Evolutionary conservation across 495 filamentous ascomycete species (phyloP).

Genomic region (Talaromyces liani): DNA sequence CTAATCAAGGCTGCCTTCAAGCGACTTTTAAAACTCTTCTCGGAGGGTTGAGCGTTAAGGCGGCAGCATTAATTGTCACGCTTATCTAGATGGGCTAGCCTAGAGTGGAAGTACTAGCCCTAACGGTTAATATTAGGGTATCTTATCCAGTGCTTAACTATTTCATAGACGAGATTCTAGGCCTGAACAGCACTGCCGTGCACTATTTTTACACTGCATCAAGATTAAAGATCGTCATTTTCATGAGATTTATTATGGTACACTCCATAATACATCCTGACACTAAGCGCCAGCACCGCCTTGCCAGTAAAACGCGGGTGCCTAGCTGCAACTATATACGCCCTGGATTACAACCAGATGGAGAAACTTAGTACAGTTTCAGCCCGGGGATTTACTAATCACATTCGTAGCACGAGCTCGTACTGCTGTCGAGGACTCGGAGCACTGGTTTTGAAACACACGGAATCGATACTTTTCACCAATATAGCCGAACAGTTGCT

Average conservation of each 20-base stretch:
- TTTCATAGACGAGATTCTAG: background rate
- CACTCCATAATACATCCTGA: background rate
- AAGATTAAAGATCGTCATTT: background rate
- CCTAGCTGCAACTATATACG: background rate
- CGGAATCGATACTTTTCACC: conserved; percentile 17
- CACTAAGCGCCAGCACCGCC: background rate
- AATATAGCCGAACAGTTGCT: conserved; percentile 16
- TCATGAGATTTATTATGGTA: background rate
- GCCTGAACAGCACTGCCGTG: background rate
- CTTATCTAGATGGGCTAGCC: no score
- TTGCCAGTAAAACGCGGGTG: background rate
- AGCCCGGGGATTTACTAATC: background rate
- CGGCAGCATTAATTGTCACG: background rate
- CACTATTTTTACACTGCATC: background rate
- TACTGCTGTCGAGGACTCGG: conserved; percentile 6
- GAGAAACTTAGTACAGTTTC: background rate
- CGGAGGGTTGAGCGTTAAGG: background rate
- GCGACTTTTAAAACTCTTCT: background rate
- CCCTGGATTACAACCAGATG: background rate
- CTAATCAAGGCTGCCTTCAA: background rate
- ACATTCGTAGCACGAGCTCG: background rate
- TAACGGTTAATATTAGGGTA: background rate
- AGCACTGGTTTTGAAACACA: conserved; percentile 18
- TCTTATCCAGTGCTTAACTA: background rate
- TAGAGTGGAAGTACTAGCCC: no score